Evolutionary conservation across 2,329 filamentous ascomycete species (phyloP).

Genomic region (Trichoderma endophyticum): DNA sequence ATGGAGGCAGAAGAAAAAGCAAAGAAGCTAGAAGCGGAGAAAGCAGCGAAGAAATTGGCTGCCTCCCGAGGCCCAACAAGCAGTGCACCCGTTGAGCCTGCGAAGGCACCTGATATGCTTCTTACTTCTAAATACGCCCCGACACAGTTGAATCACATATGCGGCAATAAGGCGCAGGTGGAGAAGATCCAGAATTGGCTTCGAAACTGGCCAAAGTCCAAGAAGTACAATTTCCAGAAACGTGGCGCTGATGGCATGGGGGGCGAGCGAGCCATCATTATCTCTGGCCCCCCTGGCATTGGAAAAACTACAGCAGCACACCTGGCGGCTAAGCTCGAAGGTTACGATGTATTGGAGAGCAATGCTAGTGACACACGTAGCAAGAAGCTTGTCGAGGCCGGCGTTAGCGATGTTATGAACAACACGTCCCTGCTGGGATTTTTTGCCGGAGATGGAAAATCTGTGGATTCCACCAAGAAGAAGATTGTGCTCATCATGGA

Average conservation of each 20-base stretch:
- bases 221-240: slow-evolving; percentile 77
- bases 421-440: slow-evolving; percentile 91
- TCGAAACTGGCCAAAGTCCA: slow-evolving; percentile 72
- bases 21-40: slow-evolving; percentile 51
- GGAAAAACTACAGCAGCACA: slow-evolving; percentile 98
- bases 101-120: slow-evolving; percentile 60
- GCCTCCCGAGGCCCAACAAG: slow-evolving; percentile 29
- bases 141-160: slow-evolving; percentile 79
- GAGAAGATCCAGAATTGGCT: slow-evolving; percentile 90
- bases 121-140: slow-evolving; percentile 98
- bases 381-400: slow-evolving; percentile 89
- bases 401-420: slow-evolving; percentile 85
- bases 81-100: slow-evolving; percentile 37
- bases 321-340: slow-evolving; percentile 86
- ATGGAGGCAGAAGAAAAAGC: slow-evolving; percentile 79
- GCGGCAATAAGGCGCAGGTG: slow-evolving; percentile 87
- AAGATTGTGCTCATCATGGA: slow-evolving; percentile 98
- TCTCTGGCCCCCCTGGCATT: slow-evolving; percentile 92
- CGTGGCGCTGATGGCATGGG: slow-evolving; percentile 83
- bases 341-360: slow-evolving; percentile 89
- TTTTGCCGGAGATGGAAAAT: slow-evolving; percentile 80
- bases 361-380: slow-evolving; percentile 95
- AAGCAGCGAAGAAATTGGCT: slow-evolving; percentile 45
- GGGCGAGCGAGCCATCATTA: slow-evolving; percentile 81
- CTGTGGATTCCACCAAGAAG: slow-evolving; percentile 77